These are phyloP conservation scores for Solanum rostratum DNA, from an alignment of 257 asterid species.

Conservation along the genomic window DNA sequence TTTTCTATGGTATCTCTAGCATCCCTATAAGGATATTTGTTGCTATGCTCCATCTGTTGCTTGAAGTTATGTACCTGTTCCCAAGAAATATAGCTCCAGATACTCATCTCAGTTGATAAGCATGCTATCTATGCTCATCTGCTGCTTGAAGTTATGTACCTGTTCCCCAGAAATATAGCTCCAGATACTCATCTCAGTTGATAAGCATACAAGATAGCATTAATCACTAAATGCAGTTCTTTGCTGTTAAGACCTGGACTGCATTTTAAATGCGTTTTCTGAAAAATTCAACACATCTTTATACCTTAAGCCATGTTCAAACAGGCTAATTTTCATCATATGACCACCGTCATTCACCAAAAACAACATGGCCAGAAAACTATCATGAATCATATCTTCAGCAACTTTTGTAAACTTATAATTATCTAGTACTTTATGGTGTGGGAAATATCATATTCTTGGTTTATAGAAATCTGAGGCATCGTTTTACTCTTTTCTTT, in stretches of 20 bases:
- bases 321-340: not conserved
- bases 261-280: not conserved
- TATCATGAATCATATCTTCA: not conserved
- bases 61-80: not conserved
- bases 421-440: not conserved
- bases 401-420: not conserved
- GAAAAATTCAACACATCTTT: not conserved
- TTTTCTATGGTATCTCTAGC: not conserved
- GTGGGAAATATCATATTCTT: not conserved
- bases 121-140: too few species aligned
- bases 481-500: not conserved
- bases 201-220: not conserved
- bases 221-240: not conserved
- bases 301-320: not conserved
- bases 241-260: not conserved
- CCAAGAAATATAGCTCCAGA: not conserved
- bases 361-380: not conserved
- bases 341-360: not conserved
- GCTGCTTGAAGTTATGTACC: not conserved
- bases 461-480: not conserved
- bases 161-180: not conserved
- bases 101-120: not conserved
- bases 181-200: not conserved
- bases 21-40: not conserved
- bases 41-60: not conserved